A percentile compares a stretch with the other conserved stretches of the same genome.
Conservation (phyloP, 139 green algal species). For the Chlorella sp. region DNA sequence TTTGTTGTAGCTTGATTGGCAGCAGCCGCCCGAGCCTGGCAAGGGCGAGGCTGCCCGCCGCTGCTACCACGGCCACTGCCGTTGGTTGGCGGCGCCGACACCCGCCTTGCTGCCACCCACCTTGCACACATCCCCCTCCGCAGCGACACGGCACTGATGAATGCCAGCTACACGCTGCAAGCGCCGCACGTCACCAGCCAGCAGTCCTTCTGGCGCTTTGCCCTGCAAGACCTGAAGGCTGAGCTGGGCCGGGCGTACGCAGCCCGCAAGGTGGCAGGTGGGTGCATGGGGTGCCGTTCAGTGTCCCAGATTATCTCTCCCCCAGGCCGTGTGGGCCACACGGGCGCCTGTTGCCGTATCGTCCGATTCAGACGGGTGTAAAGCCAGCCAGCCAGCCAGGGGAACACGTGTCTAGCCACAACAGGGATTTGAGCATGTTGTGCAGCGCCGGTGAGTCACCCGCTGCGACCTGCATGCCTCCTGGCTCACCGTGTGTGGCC, state of each 20-base stretch:
- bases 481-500: neutral
- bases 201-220: conserved; percentile 6
- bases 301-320: no score
- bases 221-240: neutral
- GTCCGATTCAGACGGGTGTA: no score
- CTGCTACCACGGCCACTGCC: neutral
- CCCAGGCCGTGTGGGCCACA: no score
- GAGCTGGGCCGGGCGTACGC: neutral
- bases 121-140: neutral
- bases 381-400: no score
- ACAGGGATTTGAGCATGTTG: no score
- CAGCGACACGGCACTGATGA: conserved; percentile 11
- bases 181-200: neutral
- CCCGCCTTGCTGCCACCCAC: neutral
- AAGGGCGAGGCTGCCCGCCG: no score
- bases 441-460: no score
- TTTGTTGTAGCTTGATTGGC: no score
- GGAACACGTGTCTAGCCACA: no score
- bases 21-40: neutral
- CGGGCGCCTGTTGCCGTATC: no score
- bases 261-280: conserved; percentile 13
- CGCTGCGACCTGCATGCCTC: no score
- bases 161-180: conserved; percentile 2
- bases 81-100: no score
- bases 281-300: neutral